phyloP scores from a whole-genome alignment of 2,329 filamentous ascomycete species.

The Bipolaris victoriae region DNA sequence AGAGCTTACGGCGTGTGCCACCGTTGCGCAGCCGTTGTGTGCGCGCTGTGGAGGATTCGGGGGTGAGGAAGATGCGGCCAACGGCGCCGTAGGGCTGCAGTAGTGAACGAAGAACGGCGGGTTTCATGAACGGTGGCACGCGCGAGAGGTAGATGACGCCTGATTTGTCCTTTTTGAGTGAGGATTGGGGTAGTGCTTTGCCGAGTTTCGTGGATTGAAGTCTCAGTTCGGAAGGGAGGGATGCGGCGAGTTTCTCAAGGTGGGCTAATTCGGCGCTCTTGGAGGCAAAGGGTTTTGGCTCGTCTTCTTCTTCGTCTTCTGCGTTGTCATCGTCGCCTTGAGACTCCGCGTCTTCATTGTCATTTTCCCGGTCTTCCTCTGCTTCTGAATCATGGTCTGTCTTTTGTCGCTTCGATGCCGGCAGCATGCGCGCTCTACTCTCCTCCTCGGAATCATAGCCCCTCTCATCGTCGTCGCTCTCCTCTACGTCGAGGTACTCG shows the following conservation, averaged over 20 bases:
- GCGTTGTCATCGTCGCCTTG: conserved; percentile 25
- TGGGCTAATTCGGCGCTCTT: conserved; percentile 39
- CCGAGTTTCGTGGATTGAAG: conserved; percentile 33
- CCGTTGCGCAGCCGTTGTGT: conserved; percentile 71
- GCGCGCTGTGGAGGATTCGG: conserved; percentile 72
- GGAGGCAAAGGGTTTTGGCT: conserved; percentile 35
- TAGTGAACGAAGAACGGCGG: conserved; percentile 74
- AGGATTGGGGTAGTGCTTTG: conserved; percentile 45
- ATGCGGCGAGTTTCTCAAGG: conserved; percentile 39
- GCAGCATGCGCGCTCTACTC: conserved; percentile 64
- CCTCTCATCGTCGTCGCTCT: conserved; percentile 52
- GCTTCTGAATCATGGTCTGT: conserved; percentile 53
- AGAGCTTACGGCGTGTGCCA: conserved; percentile 84
- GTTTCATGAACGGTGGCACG: conserved; percentile 88
- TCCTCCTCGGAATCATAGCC: conserved; percentile 73
- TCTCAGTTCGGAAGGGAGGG: conserved; percentile 46
- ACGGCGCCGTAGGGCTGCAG: conserved; percentile 76
- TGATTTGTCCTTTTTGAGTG: conserved; percentile 70
- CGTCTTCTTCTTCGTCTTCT: conserved; percentile 28
- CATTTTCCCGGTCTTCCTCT: conserved; percentile 26
- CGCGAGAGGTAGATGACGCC: conserved; percentile 85
- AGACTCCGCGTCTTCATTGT: conserved; percentile 32
- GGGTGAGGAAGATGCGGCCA: conserved; percentile 79
- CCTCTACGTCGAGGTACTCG: conserved; percentile 67
- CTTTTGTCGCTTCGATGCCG: conserved; percentile 68